A percentile compares a stretch with the other conserved stretches of the same genome.
phyloP scores from a whole-genome alignment of 1,284 basidiomycete species.

The Sporisorium iseilematis-ciliati region DNA sequence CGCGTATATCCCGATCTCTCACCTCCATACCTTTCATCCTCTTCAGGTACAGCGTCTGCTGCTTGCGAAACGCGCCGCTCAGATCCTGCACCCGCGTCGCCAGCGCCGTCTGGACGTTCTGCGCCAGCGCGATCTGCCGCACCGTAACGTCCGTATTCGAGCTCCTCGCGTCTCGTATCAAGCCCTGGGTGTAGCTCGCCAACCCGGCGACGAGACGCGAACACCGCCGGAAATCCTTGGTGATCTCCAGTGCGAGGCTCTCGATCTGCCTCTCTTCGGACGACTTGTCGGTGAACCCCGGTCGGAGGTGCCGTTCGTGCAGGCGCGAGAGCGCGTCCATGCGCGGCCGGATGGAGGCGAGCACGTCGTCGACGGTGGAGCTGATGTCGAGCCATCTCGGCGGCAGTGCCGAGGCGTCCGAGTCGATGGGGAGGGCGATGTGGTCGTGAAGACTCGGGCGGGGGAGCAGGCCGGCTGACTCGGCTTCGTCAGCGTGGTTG shows the following conservation, averaged over 20 bases:
- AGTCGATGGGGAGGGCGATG: constrained; percentile 13
- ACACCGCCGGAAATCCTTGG: constrained; percentile 70
- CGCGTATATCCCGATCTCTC: constrained; percentile 54
- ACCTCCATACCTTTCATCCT: constrained; percentile 76
- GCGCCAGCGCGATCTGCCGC: constrained; percentile 74
- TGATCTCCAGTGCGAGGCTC: constrained; percentile 85
- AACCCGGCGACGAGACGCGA: constrained; percentile 56
- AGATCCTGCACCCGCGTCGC: constrained; percentile 94
- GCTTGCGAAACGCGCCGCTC: constrained; percentile 93
- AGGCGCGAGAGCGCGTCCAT: constrained; percentile 84
- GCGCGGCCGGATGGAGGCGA: constrained; percentile 50
- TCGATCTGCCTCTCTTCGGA: constrained; percentile 95
- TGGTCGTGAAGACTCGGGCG: constrained; percentile 30
- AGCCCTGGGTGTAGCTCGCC: constrained; percentile 70
- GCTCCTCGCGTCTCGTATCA: constrained; percentile 72
- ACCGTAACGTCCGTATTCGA: constrained; percentile 33
- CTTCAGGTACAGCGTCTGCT: constrained; percentile 96
- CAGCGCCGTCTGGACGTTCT: constrained; percentile 96
- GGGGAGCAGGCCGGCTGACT: constrained; percentile 11
- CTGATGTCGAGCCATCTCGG: constrained; percentile 67
- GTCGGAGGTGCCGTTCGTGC: constrained; percentile 93
- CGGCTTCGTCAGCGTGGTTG: constrained; percentile 1
- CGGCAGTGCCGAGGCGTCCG: constrained; percentile 43
- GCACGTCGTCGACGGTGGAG: constrained; percentile 60
- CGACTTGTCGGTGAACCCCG: constrained; percentile 93